Evolutionary conservation across 1,284 basidiomycete genomes (phyloP).

Genomic region (Ceratobasidium sp.): DNA sequence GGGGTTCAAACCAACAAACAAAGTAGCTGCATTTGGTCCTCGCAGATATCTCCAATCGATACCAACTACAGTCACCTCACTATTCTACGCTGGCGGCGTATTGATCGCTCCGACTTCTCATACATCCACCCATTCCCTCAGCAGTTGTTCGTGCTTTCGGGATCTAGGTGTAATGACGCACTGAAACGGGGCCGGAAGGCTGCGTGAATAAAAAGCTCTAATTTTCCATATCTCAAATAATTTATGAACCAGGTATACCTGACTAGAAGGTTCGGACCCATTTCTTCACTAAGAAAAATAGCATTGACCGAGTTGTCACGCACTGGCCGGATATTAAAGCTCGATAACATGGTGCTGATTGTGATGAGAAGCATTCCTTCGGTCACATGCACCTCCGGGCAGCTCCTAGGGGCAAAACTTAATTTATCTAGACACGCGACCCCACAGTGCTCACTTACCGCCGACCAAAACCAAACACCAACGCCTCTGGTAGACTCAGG

Average conservation of each 20-base stretch:
- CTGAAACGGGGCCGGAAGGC: not conserved
- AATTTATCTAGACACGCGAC: no score
- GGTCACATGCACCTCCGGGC: constrained; percentile 16
- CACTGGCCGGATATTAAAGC: not conserved
- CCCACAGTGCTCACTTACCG: not conserved
- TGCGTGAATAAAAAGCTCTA: no score
- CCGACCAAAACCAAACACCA: not conserved
- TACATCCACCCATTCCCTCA: not conserved
- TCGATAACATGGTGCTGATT: constrained; percentile 4
- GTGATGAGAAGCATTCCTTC: constrained; percentile 11
- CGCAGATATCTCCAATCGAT: not conserved
- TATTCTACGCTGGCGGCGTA: not conserved
- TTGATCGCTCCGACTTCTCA: not conserved
- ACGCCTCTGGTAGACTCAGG: not conserved
- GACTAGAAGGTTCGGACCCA: not conserved
- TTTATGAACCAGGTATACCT: no score
- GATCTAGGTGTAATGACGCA: not conserved
- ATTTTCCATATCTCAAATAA: no score
- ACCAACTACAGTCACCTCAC: not conserved
- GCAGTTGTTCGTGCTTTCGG: not conserved
- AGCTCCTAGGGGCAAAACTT: no score
- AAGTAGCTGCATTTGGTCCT: not conserved
- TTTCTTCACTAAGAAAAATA: not conserved
- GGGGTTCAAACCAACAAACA: not conserved
- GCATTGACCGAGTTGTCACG: not conserved